Evolutionary conservation across 2,329 filamentous ascomycete genomes (phyloP), one percentile per base, ranked within the genome.

Genomic region (Penicillium aurantiogriseum): DNA sequence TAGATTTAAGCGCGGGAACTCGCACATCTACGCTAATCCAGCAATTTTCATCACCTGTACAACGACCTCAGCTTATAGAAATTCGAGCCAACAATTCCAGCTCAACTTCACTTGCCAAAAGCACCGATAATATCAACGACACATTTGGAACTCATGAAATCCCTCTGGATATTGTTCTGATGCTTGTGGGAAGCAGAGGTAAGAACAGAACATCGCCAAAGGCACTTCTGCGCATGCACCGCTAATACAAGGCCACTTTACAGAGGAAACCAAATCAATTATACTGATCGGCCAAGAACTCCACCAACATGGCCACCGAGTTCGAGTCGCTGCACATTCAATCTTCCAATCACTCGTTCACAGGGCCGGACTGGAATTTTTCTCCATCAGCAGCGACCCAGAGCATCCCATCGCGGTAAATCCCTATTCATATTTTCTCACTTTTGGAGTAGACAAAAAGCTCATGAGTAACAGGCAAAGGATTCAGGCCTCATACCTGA

Each of bases 171-270:
- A 51, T 58, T 15, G 5, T 58, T 31, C 27, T 58, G 17, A 55
- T 58, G 56, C 56, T 58, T 8, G 45, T 58, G 5, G 56, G 56
- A 39, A 58, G 40, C 36, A 54, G 56, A 58, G 51, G 56, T 58
- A 23, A 19, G 23, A 8, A 38, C 35, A 38, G 23, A 23, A 23
- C 23, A 23, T 38, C 17, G 35, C 17, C 8, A 19, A n/a, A 8
- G 8, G 35, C 17, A 38, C 35, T 36, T 9, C 9, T 11, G 1
- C 10, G 10, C 35, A n/a, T 38, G 35, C 17, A 38, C 35, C 4
- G 35, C 35, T 27, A 23, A 38, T 23, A 19, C 10, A 13, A 17
- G 25, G 21, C 6, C 25, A 36, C 10, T 42, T 15, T n/a, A 27
- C 27, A 58, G 56, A 58, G 25, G 56, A 58, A n/a, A 54, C 42